Base-by-base conservation (phyloP, 139 green algal genomes). In the Pleodorina starrii region DNA sequence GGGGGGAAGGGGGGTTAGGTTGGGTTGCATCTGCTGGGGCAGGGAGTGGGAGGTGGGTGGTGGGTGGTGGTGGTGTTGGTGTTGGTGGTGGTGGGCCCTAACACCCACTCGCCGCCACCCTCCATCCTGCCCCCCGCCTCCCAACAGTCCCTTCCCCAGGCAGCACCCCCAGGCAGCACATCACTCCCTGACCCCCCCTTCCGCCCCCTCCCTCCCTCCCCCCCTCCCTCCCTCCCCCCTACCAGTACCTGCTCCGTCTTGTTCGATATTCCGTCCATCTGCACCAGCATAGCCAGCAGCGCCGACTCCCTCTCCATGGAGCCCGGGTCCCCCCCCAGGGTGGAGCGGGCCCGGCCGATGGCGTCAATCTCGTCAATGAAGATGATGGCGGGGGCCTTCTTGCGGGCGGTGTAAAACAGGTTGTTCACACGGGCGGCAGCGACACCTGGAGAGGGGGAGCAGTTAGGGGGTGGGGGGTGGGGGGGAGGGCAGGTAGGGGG, bases 321-420 rank as follows among this genome's bases (percentile, higher is more conserved):
- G 54, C 99, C 98, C 48, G 97, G 97, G 48, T 98, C 97, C 32
- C 95, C 96, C 11, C 96, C 96, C 48, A 92, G 93, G 29, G 92
- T 91, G 1, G 88, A 96, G 25, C 96, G 91, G 12, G 96, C 94
- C 0, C 96, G 92, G 0, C 97, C 97, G 23, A 99, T 98, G 36
- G 98, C 97, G 91, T 98, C 97, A 77, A 98, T 99, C 94, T 97
- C 98, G 87, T 97, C 98, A 48, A 98, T 98, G 95, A 99, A 99
- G 92, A 99, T 99, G 89, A 99, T 99, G 89, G 94, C 97, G 25
- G 97, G 97, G 0, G 90, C 93, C 93, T 97, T 95, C 35, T 92
- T 94, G 59, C 95, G 95, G 1, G 96, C 96, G 90, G 96, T 90
- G 38, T 93, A 80, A 80, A 93, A 96, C 76, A 96, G 87, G 66